These are phyloP conservation scores for Claviceps pazoutovae DNA, from an alignment of 2,329 filamentous ascomycete species.

Conservation along the genomic window DNA sequence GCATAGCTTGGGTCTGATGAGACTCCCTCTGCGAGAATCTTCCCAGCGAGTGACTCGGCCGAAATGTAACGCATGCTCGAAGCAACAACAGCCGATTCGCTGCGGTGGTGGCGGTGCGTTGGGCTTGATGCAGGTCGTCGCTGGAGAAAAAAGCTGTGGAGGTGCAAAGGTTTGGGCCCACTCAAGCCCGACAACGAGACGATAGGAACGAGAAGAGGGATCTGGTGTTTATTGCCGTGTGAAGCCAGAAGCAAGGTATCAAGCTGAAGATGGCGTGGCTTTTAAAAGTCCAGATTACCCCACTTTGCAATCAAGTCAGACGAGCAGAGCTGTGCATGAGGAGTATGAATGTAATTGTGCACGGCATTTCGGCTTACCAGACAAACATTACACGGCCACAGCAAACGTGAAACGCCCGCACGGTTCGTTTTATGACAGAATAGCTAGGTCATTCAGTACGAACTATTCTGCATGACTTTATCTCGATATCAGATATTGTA, in stretches of 20 bases:
- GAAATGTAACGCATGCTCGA: slow-evolving; percentile 52
- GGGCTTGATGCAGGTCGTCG: not conserved
- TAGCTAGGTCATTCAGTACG: too few relatives aligned
- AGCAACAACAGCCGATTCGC: slow-evolving; percentile 45
- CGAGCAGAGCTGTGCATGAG: not conserved
- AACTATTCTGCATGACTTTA: not conserved
- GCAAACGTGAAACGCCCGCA: not conserved
- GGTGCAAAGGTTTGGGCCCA: not conserved
- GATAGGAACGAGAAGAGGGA: not conserved
- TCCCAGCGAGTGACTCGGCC: slow-evolving; percentile 51
- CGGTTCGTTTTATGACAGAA: not conserved
- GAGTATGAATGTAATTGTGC: too few relatives aligned
- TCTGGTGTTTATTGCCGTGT: not conserved
- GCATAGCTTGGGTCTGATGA: slow-evolving; percentile 39
- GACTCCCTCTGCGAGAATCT: slow-evolving; percentile 40
- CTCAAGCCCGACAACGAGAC: not conserved
- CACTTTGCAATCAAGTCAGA: not conserved
- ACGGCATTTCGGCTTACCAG: not conserved
- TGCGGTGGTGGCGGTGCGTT: slow-evolving; percentile 1
- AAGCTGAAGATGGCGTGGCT: not conserved
- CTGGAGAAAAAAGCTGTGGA: not conserved
- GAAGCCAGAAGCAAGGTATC: not conserved
- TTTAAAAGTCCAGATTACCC: not conserved
- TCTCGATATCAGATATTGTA: slow-evolving; percentile 2
- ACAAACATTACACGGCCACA: not conserved